Conservation (phyloP, 2,329 filamentous ascomycete genomes). For the Aspergillus ochraceus region DNA sequence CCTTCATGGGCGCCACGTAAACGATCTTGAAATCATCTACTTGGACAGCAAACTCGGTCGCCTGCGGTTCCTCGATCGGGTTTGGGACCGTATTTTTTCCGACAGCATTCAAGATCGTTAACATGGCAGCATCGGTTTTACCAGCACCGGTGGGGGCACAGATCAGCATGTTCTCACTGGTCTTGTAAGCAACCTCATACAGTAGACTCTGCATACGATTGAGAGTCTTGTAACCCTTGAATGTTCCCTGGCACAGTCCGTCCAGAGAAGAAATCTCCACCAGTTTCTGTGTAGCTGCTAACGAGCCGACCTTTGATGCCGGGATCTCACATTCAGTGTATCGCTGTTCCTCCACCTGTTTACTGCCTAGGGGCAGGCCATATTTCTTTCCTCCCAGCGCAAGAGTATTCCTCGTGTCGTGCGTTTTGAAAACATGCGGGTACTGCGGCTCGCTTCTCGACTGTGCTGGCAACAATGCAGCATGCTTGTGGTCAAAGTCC, state of each 20-base stretch:
- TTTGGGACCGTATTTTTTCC: constrained; percentile 80
- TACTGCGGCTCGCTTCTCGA: constrained; percentile 73
- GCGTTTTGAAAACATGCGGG: constrained; percentile 86
- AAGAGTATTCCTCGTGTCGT: constrained; percentile 82
- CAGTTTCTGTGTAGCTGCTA: constrained; percentile 72
- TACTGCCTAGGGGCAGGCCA: constrained; percentile 73
- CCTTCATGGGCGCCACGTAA: constrained; percentile 99
- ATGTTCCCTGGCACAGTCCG: constrained; percentile 84
- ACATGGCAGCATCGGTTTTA: constrained; percentile 98
- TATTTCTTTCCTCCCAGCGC: constrained; percentile 80
- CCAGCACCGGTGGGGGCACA: constrained; percentile 96
- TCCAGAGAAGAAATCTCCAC: constrained; percentile 81
- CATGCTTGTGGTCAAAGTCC: constrained; percentile 81
- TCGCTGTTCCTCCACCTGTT: constrained; percentile 68
- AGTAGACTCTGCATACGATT: constrained; percentile 99
- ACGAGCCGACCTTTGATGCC: constrained; percentile 72
- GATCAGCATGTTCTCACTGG: constrained; percentile 97
- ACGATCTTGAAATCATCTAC: constrained; percentile 95
- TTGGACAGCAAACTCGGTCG: constrained; percentile 78
- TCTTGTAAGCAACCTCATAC: constrained; percentile 92
- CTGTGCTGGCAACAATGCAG: constrained; percentile 68
- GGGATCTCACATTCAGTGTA: constrained; percentile 92
- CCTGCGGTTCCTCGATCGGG: constrained; percentile 70
- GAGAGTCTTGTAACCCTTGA: constrained; percentile 87
- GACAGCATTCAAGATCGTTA: constrained; percentile 88